These are phyloP conservation scores for Triticum monococcum DNA, from an alignment of 176 grass and related monocot species.

Conservation along the genomic window DNA sequence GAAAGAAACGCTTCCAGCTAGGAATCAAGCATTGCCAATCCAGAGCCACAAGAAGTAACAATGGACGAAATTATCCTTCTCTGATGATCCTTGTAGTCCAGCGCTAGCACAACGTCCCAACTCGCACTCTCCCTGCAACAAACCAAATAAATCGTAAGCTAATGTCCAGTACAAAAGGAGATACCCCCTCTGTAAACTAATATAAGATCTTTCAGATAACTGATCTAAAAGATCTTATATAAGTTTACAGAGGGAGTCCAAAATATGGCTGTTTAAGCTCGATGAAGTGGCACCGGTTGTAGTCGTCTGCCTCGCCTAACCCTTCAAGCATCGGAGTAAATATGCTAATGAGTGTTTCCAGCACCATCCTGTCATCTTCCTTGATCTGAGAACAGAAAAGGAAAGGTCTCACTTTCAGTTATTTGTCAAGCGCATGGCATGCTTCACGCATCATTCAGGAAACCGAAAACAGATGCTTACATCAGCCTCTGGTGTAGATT, in stretches of 20 bases:
- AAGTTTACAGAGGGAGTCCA: no score
- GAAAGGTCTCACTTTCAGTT: not conserved
- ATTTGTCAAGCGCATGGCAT: not conserved
- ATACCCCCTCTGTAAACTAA: no score
- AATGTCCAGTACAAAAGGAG: not conserved
- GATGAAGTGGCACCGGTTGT: slow-evolving; percentile 27
- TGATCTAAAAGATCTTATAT: no score
- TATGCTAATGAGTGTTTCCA: slow-evolving; percentile 75
- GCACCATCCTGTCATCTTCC: slow-evolving; percentile 67
- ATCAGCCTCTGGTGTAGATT: slow-evolving; percentile 35
- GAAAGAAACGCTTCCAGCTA: no score
- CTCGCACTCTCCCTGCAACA: slow-evolving; percentile 43
- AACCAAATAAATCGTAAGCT: not conserved
- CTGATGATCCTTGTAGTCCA: slow-evolving; percentile 72
- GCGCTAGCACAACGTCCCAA: slow-evolving; percentile 75
- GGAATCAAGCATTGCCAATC: no score
- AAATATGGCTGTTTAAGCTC: not conserved
- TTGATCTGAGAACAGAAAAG: slow-evolving; percentile 27
- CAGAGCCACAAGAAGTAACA: no score
- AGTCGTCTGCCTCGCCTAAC: slow-evolving; percentile 43
- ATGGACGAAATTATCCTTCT: slow-evolving; percentile 69
- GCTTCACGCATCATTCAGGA: not conserved
- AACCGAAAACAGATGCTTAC: slow-evolving; percentile 32
- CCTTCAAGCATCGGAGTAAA: slow-evolving; percentile 83
- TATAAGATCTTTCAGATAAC: no score